Percentiles rank a stretch among this genome's conserved stretches.
Conservation (phyloP, 2,329 filamentous ascomycete species). For the Ceratocystis cubensis region DNA sequence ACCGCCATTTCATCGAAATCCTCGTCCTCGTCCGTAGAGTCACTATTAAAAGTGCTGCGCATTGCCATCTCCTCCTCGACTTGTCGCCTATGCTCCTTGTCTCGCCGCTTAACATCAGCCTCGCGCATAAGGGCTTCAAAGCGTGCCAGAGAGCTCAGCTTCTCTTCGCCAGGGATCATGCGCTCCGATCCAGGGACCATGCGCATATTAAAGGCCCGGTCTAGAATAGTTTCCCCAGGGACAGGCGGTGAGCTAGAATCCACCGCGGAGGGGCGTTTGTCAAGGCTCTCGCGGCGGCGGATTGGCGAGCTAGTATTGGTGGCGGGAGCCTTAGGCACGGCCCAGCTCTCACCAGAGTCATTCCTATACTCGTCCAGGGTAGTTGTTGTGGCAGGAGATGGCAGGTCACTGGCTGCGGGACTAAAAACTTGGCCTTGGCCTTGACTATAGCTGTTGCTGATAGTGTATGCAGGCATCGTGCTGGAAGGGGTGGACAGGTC, state of each 20-base stretch:
- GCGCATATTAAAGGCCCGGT: conserved; percentile 51
- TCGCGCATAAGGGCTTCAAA: conserved; percentile 56
- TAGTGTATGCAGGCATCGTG: conserved; percentile 24
- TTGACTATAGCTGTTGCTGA: background rate
- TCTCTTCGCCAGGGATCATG: conserved; percentile 45
- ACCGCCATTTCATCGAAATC: conserved; percentile 29
- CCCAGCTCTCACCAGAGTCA: conserved; percentile 50
- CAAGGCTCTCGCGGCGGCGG: conserved; percentile 41
- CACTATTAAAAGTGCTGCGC: conserved; percentile 26
- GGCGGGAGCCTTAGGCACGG: conserved; percentile 45
- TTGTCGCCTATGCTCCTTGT: conserved; percentile 29
- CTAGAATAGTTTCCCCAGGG: conserved; percentile 53
- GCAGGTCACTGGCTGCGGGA: conserved; percentile 43
- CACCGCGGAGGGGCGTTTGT: conserved; percentile 30
- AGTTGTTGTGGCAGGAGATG: conserved; percentile 42
- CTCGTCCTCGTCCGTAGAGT: conserved; percentile 33
- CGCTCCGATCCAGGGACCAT: conserved; percentile 49
- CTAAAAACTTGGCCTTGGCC: conserved; percentile 17
- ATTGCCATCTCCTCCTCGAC: conserved; percentile 25
- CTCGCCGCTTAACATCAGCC: conserved; percentile 39
- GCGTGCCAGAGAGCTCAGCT: conserved; percentile 50
- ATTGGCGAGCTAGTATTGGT: conserved; percentile 46
- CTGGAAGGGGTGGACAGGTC: conserved; percentile 49
- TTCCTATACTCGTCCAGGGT: conserved; percentile 39
- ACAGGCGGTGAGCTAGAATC: conserved; percentile 40